Conservation (phyloP, 179 eudicot species). For the Pouteria campechiana region DNA sequence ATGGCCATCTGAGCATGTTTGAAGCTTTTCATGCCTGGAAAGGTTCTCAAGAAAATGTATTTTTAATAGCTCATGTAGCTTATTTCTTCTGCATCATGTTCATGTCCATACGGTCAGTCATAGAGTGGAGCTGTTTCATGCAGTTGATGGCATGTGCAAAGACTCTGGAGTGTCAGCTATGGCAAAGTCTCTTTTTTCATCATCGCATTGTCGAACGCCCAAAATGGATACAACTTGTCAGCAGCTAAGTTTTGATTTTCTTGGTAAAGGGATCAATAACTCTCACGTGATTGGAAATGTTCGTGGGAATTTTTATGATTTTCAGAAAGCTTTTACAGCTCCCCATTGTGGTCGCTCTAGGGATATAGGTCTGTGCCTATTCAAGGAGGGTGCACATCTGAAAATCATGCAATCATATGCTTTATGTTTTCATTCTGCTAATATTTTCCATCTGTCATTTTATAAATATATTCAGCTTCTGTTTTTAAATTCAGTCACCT, state of each 20-base stretch:
- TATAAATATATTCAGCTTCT: no score
- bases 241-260: slow-evolving; percentile 29
- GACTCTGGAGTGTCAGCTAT: slow-evolving; percentile 72
- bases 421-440: no score
- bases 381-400: no score
- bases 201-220: slow-evolving; percentile 37
- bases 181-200: slow-evolving; percentile 92
- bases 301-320: slow-evolving; percentile 28
- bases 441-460: no score
- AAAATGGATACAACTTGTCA: slow-evolving; percentile 29
- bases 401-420: no score
- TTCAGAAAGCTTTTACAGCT: slow-evolving; percentile 27
- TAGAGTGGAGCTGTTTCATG: slow-evolving; percentile 75
- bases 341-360: slow-evolving; percentile 17
- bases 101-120: slow-evolving; percentile 20
- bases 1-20: no score
- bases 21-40: no score
- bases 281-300: slow-evolving; percentile 26
- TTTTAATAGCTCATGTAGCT: no score
- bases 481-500: no score
- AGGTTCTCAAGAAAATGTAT: no score
- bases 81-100: slow-evolving; percentile 3
- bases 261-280: slow-evolving; percentile 31
- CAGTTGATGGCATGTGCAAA: slow-evolving; percentile 75
- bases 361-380: slow-evolving; percentile 53